Evolutionary conservation across 306 rosid genomes (phyloP).

Genomic region (Neltuma alba): DNA sequence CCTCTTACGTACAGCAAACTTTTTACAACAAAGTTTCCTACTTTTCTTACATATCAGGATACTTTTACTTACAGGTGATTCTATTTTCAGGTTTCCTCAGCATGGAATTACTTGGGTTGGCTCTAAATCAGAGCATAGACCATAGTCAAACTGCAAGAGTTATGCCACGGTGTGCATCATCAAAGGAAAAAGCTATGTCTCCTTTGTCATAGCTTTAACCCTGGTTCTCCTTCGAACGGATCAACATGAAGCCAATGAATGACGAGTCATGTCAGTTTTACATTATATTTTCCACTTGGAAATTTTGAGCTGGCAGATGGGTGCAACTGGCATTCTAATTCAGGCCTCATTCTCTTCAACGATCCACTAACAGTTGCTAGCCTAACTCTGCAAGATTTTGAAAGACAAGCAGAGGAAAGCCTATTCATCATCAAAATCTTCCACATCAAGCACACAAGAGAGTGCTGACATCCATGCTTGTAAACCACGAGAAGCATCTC

Average conservation of each 20-base stretch:
- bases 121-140: conserved; percentile 12
- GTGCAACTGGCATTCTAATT: conserved; percentile 10
- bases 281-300: conserved; percentile 7
- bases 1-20: neutral
- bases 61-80: conserved; percentile 16
- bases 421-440: conserved; percentile 47
- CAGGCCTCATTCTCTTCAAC: neutral
- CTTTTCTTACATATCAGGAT: neutral
- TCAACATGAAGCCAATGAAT: conserved; percentile 7
- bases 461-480: conserved; percentile 76
- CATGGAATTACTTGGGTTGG: neutral
- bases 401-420: conserved; percentile 20
- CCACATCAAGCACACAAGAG: conserved; percentile 60
- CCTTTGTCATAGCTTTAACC: conserved; percentile 27
- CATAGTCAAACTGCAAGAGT: conserved; percentile 15
- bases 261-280: conserved; percentile 14
- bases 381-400: neutral
- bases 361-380: conserved; percentile 6
- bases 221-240: conserved; percentile 18
- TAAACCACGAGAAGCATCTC: conserved; percentile 58
- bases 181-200: neutral
- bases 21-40: conserved; percentile 13
- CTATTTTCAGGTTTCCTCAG: conserved; percentile 3
- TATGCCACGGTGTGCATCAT: neutral
- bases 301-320: conserved; percentile 1